Base-by-base conservation (phyloP, 176 grass and related monocot genomes). In the Zoysia pacifica region DNA sequence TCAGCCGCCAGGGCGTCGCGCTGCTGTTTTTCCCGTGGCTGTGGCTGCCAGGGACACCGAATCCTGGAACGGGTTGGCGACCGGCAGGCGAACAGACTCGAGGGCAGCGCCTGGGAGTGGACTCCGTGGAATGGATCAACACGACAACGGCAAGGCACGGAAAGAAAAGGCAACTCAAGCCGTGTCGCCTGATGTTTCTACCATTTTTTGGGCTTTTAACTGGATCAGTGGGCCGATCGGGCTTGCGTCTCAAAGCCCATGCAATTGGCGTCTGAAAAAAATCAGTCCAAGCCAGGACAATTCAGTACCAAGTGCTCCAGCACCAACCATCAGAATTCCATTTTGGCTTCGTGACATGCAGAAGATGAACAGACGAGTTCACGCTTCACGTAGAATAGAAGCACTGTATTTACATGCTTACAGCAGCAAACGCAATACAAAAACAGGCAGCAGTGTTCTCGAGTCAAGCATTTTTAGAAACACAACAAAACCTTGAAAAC, bases 401-500 rank as follows among this genome's bases (percentile, higher is more conserved):
- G 37, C 9, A n/a, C 59, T 76, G 2, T 16, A 49, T 63, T 49
- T 64, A 38, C 16, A 63, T 45, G 44, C 61, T 49, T 71, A 49
- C 59, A 11, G 4, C 15, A 11, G 12, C 2, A 65, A 16, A 64
- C 28, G 64, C 28, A 48, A 39, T 11, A 65, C 0, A 77, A 39
- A 13, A 9, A 36, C 20, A 37, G 28, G 16, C 36, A 78, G 40
- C 37, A 39, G 9, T 55, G 3, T 51, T 78, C 49, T 49, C 12
- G 6, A 42, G 52, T 20, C 62, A 20, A 49, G 18, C 36, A 42
- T 16, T 59, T 59, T 58, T 67, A 20, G 45, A 50, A 52, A 78
- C 15, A 78, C 16, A 65, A 35, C 39, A 37, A 55, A 65, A 55
- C n/a, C 71, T 19, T 55, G 39, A 73, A 82, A 79, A 11, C 36